These are phyloP conservation scores for Vitis cinerea DNA, from an alignment of 164 flowering plant species.

Conservation along the genomic window DNA sequence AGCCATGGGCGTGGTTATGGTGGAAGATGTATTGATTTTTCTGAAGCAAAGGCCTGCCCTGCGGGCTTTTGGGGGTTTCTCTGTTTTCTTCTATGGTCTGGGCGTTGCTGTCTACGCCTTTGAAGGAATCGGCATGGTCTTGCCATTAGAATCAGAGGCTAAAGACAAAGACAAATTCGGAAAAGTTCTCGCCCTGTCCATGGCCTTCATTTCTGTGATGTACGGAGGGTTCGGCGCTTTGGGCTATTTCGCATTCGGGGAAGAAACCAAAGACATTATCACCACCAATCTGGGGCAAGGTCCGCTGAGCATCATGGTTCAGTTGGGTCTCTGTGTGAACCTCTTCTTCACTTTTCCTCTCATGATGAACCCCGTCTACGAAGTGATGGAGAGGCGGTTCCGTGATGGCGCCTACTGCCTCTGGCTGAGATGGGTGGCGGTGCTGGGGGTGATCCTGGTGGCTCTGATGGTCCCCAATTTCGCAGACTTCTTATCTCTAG, in stretches of 20 bases:
- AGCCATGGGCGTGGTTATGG: constrained; percentile 84
- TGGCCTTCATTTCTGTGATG: constrained; percentile 59
- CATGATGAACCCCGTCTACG: constrained; percentile 98
- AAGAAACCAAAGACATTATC: constrained; percentile 70
- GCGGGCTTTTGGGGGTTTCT: constrained; percentile 59
- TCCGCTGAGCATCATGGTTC: constrained; percentile 56
- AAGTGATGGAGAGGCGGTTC: constrained; percentile 70
- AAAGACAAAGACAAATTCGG: constrained; percentile 65
- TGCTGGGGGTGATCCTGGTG: constrained; percentile 64
- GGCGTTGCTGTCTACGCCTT: constrained; percentile 84
- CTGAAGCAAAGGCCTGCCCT: constrained; percentile 30
- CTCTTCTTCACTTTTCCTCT: constrained; percentile 77
- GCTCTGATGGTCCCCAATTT: constrained; percentile 83
- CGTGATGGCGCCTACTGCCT: constrained; percentile 49
- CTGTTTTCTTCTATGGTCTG: constrained; percentile 64
- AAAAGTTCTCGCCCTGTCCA: constrained; percentile 46
- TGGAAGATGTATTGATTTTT: constrained; percentile 52
- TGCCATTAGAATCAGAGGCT: constrained; percentile 78
- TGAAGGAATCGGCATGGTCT: constrained; percentile 84
- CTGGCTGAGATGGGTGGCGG: constrained; percentile 75
- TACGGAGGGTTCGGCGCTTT: constrained; percentile 67
- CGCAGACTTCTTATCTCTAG: constrained; percentile 84
- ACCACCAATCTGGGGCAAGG: constrained; percentile 75
- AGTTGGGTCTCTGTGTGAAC: constrained; percentile 75
- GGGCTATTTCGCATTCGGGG: constrained; percentile 89